These are phyloP conservation scores for Mrakia frigida DNA, from an alignment of 768 basidiomycete species.

Conservation along the genomic window DNA sequence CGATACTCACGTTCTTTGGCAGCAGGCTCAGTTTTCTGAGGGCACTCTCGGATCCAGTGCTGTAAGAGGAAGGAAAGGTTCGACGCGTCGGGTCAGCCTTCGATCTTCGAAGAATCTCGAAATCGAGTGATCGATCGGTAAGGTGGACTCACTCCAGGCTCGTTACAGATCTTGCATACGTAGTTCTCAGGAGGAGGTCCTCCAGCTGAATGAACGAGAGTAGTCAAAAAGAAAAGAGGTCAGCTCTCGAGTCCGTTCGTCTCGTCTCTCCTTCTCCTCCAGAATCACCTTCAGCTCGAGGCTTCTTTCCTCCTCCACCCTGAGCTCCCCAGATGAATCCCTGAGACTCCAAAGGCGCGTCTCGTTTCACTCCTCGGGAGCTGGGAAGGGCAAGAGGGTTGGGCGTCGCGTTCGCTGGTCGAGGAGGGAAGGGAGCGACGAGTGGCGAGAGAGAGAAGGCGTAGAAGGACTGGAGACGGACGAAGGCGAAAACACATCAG, in stretches of 20 bases:
- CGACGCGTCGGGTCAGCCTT: background rate
- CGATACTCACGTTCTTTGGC: slow-evolving; percentile 35
- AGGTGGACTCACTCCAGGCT: slow-evolving; percentile 32
- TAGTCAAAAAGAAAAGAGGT: background rate
- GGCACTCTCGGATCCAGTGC: slow-evolving; percentile 85
- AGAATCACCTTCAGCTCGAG: slow-evolving; percentile 44
- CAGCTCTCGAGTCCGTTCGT: background rate
- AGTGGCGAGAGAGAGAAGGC: slow-evolving; percentile 78
- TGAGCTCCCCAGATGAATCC: slow-evolving; percentile 39
- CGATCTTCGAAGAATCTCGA: background rate
- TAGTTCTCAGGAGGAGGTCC: slow-evolving; percentile 74
- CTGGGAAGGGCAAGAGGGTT: slow-evolving; percentile 39
- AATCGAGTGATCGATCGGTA: background rate
- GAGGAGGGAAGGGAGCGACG: slow-evolving; percentile 43
- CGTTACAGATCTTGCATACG: slow-evolving; percentile 76
- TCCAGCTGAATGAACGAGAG: background rate
- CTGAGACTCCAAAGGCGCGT: slow-evolving; percentile 35
- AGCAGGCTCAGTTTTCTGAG: slow-evolving; percentile 56
- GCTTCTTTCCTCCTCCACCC: slow-evolving; percentile 52
- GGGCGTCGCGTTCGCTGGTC: slow-evolving; percentile 56
- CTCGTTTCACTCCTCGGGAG: slow-evolving; percentile 43
- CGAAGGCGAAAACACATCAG: too few species aligned
- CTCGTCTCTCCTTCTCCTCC: background rate
- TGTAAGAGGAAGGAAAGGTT: background rate
- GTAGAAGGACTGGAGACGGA: slow-evolving; percentile 77